Evolutionary conservation across 1,284 basidiomycete genomes (phyloP).

Genomic region (Apiotrichum gamsii): DNA sequence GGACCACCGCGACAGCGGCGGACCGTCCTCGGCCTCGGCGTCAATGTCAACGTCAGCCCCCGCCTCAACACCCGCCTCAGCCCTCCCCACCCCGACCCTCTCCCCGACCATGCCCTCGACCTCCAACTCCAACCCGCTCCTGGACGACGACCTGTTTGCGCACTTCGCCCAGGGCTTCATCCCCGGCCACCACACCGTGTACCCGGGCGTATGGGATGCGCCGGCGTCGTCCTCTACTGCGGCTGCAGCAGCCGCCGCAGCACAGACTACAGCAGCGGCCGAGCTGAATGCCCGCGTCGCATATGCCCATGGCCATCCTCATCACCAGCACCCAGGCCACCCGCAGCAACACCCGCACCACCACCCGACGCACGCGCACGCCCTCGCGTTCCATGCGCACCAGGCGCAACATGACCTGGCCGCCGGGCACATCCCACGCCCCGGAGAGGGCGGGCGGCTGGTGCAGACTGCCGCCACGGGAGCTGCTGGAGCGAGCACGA

Average conservation of each 20-base stretch:
- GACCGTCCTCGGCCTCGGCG: not conserved
- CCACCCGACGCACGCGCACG: not conserved
- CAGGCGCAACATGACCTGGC: not conserved
- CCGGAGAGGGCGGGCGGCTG: too few species aligned
- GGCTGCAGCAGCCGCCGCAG: not conserved
- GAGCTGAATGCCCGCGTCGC: not conserved
- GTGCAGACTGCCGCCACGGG: too few species aligned
- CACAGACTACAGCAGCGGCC: not conserved
- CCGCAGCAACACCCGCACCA: not conserved
- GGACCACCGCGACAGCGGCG: too few species aligned
- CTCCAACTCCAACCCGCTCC: too few species aligned
- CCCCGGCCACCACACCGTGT: not conserved
- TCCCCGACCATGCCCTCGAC: too few species aligned
- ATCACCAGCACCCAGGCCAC: not conserved
- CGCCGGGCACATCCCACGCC: too few species aligned
- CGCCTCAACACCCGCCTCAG: not conserved
- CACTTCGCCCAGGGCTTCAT: slow-evolving; percentile 4
- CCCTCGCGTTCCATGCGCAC: too few species aligned
- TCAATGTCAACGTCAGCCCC: not conserved
- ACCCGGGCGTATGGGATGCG: not conserved
- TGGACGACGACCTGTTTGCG: slow-evolving; percentile 3
- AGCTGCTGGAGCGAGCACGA: too few species aligned
- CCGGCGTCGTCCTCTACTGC: not conserved
- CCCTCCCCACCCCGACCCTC: too few species aligned
- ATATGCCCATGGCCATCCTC: not conserved